Evolutionary conservation across 805 yeast species (phyloP), one percentile per base, ranked within the genome.

Genomic region (Kuraishia floccosa): DNA sequence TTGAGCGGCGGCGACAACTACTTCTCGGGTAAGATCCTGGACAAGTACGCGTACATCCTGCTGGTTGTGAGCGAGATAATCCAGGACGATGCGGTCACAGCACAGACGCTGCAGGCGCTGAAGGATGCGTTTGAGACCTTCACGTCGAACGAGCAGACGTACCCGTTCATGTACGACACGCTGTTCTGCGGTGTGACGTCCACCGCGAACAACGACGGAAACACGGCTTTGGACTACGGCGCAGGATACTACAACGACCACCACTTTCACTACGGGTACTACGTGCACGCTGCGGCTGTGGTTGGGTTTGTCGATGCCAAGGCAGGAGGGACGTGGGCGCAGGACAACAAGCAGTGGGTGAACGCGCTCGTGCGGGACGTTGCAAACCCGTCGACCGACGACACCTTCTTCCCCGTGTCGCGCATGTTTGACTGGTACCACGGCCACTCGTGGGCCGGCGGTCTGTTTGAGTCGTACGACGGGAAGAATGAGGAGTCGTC

Each of bases 401-500:
- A 80, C 41, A 41, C 47, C 2, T 66, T 50, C 42, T 79, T 78
- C 54, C 86, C 86, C 5, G 76, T 69, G 12, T 76, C 62, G 27
- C 63, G 87, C 44, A 63, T 73, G 6, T 79, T 78, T 52, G 84
- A 77, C 46, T 80, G 83, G 83, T 80, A 56, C 46, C 68, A 68
- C 43, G 89, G 89, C 1, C 87, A 80, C 47, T 76, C 86, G 0
- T 78, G 79, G 72, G 89, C 87, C 1, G 76, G 75, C 44, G 87
- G 89, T 3, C 59, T 79, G 13, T 75, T 70, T 42, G 65, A 71
- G 21, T 64, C 76, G 37, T 82, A 81, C 6, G 87, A 80, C 50
- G 87, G 89, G 18, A 76, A 76, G 41, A 82, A 79, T 49, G 75
- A 80, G 49, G 87, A 80, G 50, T 73, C 82, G 0, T 67, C 75